These are phyloP conservation scores for Termitomyces sp. DNA, from an alignment of 1,284 basidiomycete genomes.

Conservation along the genomic window DNA sequence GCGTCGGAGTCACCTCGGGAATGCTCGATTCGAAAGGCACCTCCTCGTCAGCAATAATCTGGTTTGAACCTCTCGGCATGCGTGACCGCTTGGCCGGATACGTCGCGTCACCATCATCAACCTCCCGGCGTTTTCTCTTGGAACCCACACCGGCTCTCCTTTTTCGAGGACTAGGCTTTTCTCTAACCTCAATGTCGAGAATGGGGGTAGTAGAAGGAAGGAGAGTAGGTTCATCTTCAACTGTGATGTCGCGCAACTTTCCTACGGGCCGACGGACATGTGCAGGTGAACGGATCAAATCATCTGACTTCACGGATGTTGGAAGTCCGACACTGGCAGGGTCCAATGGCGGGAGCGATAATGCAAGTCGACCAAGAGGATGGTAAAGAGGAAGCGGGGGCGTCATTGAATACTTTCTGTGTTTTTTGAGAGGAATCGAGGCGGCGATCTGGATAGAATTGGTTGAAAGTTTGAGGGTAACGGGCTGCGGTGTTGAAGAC, in stretches of 20 bases:
- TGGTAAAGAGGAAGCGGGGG: conserved; percentile 66
- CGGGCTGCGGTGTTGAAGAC: conserved; percentile 10
- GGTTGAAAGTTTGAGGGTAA: conserved; percentile 8
- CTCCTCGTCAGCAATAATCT: conserved; percentile 25
- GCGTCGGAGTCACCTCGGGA: conserved; percentile 16
- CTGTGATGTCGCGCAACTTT: conserved; percentile 43
- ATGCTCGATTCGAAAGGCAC: conserved; percentile 18
- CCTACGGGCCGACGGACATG: conserved; percentile 47
- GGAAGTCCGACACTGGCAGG: conserved; percentile 51
- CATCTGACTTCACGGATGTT: conserved; percentile 27
- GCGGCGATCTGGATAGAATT: conserved; percentile 4
- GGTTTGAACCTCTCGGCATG: conserved; percentile 36
- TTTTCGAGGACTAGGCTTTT: conserved; percentile 41
- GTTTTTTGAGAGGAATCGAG: conserved; percentile 7
- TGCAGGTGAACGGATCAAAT: conserved; percentile 28
- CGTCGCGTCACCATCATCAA: conserved; percentile 57
- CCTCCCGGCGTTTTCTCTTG: conserved; percentile 56
- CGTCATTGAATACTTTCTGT: conserved; percentile 25
- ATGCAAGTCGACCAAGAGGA: conserved; percentile 57
- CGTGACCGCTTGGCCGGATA: conserved; percentile 69
- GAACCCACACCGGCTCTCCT: conserved; percentile 33
- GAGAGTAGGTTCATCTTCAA: conserved; percentile 27
- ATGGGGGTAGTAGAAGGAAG: conserved; percentile 20
- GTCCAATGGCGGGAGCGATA: conserved; percentile 63
- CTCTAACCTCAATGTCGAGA: conserved; percentile 29